Percentiles rank a stretch among this genome's conserved stretches.
Evolutionary conservation across 345 rosid genomes (phyloP).

Genomic region (Eutrema japonicum): DNA sequence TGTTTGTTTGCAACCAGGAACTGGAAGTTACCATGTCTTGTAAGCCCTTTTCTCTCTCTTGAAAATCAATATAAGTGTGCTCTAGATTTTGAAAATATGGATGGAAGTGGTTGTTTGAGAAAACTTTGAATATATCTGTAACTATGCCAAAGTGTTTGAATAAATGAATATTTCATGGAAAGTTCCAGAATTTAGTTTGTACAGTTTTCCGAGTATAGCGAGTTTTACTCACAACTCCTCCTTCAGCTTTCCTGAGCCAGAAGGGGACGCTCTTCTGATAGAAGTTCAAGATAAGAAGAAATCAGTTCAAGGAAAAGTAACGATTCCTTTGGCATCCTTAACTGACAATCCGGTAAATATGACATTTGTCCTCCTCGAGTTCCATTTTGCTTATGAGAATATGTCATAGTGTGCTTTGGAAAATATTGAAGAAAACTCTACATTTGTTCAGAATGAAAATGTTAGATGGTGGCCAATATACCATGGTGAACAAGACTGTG

Average conservation of each 20-base stretch:
- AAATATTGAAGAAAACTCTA: constrained; percentile 27
- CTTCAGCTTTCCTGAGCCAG: constrained; percentile 84
- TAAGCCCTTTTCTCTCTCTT: constrained; percentile 50
- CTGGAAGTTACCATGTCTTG: constrained; percentile 91
- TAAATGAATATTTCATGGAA: not conserved
- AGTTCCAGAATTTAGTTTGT: not conserved
- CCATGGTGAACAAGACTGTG: constrained; percentile 92
- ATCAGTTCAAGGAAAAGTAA: constrained; percentile 71
- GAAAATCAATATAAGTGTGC: not conserved
- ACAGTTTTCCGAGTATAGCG: constrained; percentile 3
- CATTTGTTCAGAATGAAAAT: constrained; percentile 69
- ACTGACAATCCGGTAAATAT: constrained; percentile 72
- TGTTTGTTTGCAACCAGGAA: constrained; percentile 79
- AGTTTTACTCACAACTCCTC: constrained; percentile 35
- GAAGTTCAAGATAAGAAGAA: constrained; percentile 81
- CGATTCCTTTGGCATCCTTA: constrained; percentile 69
- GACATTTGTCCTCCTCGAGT: constrained; percentile 11
- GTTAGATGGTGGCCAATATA: constrained; percentile 87
- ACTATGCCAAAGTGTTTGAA: constrained; percentile 13
- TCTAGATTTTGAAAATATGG: not conserved
- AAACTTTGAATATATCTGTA: not conserved
- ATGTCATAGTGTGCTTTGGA: constrained; percentile 21
- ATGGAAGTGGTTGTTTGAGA: not conserved
- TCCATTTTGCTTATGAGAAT: constrained; percentile 24
- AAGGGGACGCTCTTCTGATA: constrained; percentile 76